Percentiles rank a stretch among this genome's conserved stretches.
These are phyloP conservation scores for Oryza punctata DNA, from an alignment of 176 grass and related monocot species.

Conservation along the genomic window DNA sequence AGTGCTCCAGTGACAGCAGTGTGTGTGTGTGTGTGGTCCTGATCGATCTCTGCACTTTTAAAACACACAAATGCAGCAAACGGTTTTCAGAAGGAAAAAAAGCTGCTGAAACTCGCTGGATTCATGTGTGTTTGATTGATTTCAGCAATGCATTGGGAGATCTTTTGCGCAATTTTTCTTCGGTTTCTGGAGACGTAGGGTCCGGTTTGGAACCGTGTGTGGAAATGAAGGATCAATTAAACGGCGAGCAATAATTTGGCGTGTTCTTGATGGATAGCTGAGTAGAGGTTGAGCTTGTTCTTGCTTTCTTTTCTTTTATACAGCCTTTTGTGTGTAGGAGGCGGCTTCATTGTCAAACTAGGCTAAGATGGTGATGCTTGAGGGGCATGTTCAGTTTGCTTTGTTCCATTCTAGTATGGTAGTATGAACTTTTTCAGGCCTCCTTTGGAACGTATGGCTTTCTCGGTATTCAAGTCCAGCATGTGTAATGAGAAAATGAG, in stretches of 20 bases:
- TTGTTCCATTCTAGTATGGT: not conserved
- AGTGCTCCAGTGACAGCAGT: constrained; percentile 20
- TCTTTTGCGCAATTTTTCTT: not conserved
- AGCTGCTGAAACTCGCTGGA: constrained; percentile 38
- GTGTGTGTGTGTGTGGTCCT: constrained; percentile 16
- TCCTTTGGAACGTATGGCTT: not conserved
- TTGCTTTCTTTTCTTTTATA: constrained; percentile 28
- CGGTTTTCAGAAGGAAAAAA: constrained; percentile 9
- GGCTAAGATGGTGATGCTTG: constrained; percentile 8
- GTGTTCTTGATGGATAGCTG: not conserved
- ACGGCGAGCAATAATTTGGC: not conserved
- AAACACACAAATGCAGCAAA: constrained; percentile 36
- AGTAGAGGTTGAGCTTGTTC: not conserved
- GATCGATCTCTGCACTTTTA: not conserved
- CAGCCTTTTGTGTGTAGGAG: constrained; percentile 10
- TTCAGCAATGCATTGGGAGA: not conserved
- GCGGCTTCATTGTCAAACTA: constrained; percentile 31
- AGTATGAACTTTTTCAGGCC: not conserved
- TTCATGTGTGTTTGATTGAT: constrained; percentile 32
- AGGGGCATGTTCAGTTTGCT: not conserved
- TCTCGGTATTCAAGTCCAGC: no score
- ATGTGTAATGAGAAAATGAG: no score
- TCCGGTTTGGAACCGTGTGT: not conserved
- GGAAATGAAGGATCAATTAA: not conserved
- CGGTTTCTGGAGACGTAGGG: not conserved